Base-by-base conservation (phyloP, 164 flowering plant genomes). In the Kingdonia uniflora region DNA sequence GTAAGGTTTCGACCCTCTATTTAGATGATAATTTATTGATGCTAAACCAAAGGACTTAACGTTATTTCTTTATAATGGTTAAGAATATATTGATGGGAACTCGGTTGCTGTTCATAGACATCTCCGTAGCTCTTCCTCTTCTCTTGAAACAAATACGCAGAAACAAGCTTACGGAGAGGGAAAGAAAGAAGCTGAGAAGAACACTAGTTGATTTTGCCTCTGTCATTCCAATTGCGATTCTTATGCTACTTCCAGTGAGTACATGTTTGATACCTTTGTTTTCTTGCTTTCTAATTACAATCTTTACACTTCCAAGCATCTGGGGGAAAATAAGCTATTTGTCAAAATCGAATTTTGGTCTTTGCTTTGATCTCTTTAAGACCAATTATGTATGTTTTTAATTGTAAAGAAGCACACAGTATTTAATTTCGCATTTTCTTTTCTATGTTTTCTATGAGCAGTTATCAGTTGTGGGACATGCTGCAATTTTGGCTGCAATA, bases 211-310 rank as follows among this genome's bases (percentile, higher is more conserved):
- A 81, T 63, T 56, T 81, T 23, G 70, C 70, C 14, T 59, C 73
- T 8, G 75, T 78, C 20, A 62, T 79, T 48, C 92, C 82, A 17
- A 39, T 84, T 19, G 74, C 83, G 26, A 76, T 84, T 47, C 74
- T 81, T 50, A 81, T 84, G 92, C 69, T 84, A 55, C 72, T 84
- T 65, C 92, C 85, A 29, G 91, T 81, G 70, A 74, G 81, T 49
- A 17, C 59, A 52, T 14, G 21, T 57, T 11, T 2, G 15, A 26
- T 23, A 5, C 22, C 15, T 5, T n/a, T n/a, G n/a, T n/a, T n/a
- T n/a, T n/a, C n/a, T n/a, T n/a, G n/a, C n/a, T n/a, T n/a, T n/a
- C n/a, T n/a, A n/a, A n/a, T n/a, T n/a, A n/a, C n/a, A n/a, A n/a
- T n/a, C n/a, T n/a, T n/a, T n/a, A n/a, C n/a, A n/a, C n/a, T n/a